Evolutionary conservation across 2,329 filamentous ascomycete genomes (phyloP), one percentile per base, ranked within the genome.

Genomic region (Epichloe sibirici): DNA sequence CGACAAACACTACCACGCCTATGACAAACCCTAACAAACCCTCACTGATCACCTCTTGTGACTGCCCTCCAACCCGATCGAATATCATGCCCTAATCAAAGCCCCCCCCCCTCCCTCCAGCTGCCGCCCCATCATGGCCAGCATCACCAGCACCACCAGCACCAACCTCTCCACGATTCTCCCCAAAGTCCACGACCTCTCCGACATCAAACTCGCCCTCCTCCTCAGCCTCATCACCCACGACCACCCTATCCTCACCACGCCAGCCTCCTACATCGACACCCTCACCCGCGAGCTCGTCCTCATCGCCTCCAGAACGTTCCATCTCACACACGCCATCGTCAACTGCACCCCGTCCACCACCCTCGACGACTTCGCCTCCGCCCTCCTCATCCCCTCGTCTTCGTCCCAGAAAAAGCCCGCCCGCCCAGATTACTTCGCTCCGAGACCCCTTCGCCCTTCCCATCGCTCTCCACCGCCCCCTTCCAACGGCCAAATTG

Each of bases 171-270:
- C 53, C 17, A 28, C 43, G 46, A 45, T 90, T 56, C 72, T 84
- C 56, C 74, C 79, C 57, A 85, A 85, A 67, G 79, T 94, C 60
- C 86, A 90, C 63, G 78, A 81, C 59, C 75, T 97, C 57, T 87
- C 85, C 62, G 90, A 96, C 71, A 76, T 96, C 42, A 90, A 96
- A 70, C 80, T 97, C 55, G 93, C 91, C 25, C 72, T 86, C 13
- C 76, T 97, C 42, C 79, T 96, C 49, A 90, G 86, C 64, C 78
- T 97, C 49, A 77, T 90, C 56, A 82, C 84, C 55, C 79, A 84
- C 58, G 87, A 95, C 67, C 90, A 97, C 67, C 95, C 89, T 70
- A 82, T 97, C 60, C 82, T 97, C 63, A 85, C 89, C 68, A 86
- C 88, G 15, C 78, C 83, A 2, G 66, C 71, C 4, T 71, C 78